Conservation (phyloP, 345 rosid genomes). For the Clarkia xantiana region DNA sequence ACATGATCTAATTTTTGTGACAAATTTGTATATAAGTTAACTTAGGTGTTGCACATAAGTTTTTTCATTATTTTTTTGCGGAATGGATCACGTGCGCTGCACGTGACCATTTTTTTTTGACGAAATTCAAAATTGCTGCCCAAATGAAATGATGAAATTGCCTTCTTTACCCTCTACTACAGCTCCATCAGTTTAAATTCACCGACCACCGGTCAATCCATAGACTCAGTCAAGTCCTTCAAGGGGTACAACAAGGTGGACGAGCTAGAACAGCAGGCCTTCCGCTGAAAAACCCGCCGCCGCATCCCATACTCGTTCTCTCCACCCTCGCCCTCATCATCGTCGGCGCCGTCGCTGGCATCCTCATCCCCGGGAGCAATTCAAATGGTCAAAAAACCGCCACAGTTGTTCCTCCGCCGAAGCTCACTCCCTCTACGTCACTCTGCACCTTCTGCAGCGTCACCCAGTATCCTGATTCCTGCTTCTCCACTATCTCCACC, state of each 20-base stretch:
- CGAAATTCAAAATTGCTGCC: no score
- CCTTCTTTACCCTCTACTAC: not conserved
- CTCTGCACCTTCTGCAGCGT: constrained; percentile 51
- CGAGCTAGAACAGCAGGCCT: constrained; percentile 38
- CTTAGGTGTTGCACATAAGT: no score
- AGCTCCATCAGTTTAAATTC: not conserved
- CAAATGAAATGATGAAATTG: no score
- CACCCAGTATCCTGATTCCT: constrained; percentile 53
- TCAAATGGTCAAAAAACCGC: not conserved
- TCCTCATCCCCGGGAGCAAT: constrained; percentile 25
- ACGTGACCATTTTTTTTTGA: no score
- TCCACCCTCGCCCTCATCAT: constrained; percentile 33
- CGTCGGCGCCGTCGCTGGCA: constrained; percentile 41
- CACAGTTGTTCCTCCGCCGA: constrained; percentile 9
- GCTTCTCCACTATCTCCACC: constrained; percentile 47
- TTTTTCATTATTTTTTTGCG: no score
- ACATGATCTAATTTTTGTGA: no score
- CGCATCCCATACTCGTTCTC: constrained; percentile 30
- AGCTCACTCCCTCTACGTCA: constrained; percentile 46
- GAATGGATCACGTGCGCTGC: no score
- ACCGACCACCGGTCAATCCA: constrained; percentile 4
- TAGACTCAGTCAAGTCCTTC: constrained; percentile 71
- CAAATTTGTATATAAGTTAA: no score
- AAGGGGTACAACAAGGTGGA: constrained; percentile 88
- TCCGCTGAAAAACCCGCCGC: constrained; percentile 37